Evolutionary conservation across 805 yeast species (phyloP).

Genomic region (Lachancea nothofagi): DNA sequence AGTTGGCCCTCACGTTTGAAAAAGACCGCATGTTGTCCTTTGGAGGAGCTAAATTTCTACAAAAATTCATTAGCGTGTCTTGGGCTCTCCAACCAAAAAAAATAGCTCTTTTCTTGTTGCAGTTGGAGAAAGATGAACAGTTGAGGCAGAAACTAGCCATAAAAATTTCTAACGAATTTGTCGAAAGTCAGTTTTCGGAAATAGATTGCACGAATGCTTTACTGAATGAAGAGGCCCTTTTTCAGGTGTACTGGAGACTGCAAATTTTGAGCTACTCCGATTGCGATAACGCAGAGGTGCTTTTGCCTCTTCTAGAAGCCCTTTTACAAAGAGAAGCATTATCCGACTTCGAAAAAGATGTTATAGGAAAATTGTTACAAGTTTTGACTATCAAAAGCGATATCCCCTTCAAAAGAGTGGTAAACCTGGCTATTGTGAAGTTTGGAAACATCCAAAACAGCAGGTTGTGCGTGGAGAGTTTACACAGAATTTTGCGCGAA

Average conservation of each 20-base stretch:
- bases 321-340: constrained; percentile 5
- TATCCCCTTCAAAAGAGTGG: constrained; percentile 11
- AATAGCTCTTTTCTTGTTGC: constrained; percentile 40
- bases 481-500: constrained; percentile 21
- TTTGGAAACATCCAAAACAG: constrained; percentile 34
- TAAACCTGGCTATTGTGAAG: constrained; percentile 18
- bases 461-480: constrained; percentile 35
- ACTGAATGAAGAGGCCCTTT: constrained; percentile 15
- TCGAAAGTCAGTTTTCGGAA: constrained; percentile 4
- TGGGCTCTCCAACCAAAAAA: constrained; percentile 37
- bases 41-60: constrained; percentile 41
- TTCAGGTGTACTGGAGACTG: constrained; percentile 49
- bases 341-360: constrained; percentile 36
- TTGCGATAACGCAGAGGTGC: constrained; percentile 20
- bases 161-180: constrained; percentile 26
- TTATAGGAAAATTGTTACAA: constrained; percentile 38
- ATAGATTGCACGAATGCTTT: neutral
- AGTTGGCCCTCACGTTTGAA: constrained; percentile 35
- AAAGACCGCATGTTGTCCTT: constrained; percentile 41
- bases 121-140: constrained; percentile 29
- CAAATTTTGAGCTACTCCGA: constrained; percentile 37
- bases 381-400: constrained; percentile 28
- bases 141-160: constrained; percentile 33
- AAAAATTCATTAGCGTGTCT: constrained; percentile 41
- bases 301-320: constrained; percentile 7